Evolutionary conservation across 192 early-diverging fungal species (phyloP), one percentile per base, ranked within the genome.

Genomic region (Radiomyces spectabilis): DNA sequence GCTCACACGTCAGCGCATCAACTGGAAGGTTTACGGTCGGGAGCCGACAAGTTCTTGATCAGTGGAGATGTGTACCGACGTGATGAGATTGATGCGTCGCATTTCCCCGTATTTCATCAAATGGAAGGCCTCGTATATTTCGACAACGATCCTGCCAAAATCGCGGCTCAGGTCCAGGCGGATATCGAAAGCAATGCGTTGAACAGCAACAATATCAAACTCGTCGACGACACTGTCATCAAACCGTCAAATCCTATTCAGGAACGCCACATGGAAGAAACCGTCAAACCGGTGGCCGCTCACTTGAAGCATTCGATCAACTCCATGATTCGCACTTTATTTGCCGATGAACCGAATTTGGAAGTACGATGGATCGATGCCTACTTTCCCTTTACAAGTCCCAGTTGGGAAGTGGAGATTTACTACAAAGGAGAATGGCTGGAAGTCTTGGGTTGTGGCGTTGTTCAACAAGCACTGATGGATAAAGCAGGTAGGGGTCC

Each of bases 21-120:
- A 58, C 72, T 86, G 4, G 75, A 95, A 63, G 79, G 87, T 19
- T 59, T 98, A 37, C 50, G 43, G 2, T 79, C 74, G 1, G 79
- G 80, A 0, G 70, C 75, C 12, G 68, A 79, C 35, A 83, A 85
- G 49, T 79, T 92, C 59, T 73, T 98, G 19, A 79, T 97, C n/a
- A 89, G 89, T n/a, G 96, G 91, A 4, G 96, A 98, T 71, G 94
- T 97, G 6, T 98, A 97, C 70, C 69, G 96, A 10, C 80, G 94
- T 25, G 96, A 98, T 60, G 96, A 98, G 61, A 94, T 98, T 54
- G 94, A 98, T 58, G 76, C 84, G 4, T 87, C 80, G 50, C 96
- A 98, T 60, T 98, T 97, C 66, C 96, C 96, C 0, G 91, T 92
- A 4, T 98, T 98, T 66, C 96, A 98, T 58, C 96, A 98, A 66